These are phyloP conservation scores for Phytophthora macrochlamydospora DNA, from an alignment of 352 stramenopile genomes.

Conservation along the genomic window DNA sequence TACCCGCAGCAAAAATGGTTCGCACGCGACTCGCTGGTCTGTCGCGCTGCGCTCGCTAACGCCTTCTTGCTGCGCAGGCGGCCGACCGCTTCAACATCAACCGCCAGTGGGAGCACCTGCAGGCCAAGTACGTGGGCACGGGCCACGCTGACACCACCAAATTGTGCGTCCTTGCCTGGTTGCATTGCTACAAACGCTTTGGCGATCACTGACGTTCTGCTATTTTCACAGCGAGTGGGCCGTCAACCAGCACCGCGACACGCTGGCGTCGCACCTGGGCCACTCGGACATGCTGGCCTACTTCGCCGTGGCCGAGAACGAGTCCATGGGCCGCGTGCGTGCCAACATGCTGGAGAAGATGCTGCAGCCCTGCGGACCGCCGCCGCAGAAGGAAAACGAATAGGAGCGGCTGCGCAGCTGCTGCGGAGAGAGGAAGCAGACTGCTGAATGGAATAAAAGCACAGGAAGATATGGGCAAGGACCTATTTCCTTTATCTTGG, in stretches of 20 bases:
- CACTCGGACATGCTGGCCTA: conserved; percentile 98
- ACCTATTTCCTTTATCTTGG: conserved; percentile 5
- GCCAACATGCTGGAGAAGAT: conserved; percentile 78
- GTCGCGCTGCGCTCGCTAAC: neutral
- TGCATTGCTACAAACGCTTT: neutral
- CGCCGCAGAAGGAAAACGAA: conserved; percentile 77
- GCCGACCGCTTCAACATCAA: conserved; percentile 93
- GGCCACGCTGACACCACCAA: conserved; percentile 97
- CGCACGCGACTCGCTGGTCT: neutral
- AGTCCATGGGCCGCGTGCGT: conserved; percentile 92
- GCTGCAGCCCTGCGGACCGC: conserved; percentile 79
- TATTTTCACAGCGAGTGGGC: conserved; percentile 91
- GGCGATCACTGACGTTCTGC: neutral
- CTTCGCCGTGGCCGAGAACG: conserved; percentile 98
- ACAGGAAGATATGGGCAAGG: neutral
- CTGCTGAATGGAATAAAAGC: conserved; percentile 9
- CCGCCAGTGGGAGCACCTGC: conserved; percentile 93
- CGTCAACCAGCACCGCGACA: conserved; percentile 99
- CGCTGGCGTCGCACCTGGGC: conserved; percentile 95
- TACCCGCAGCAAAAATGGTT: neutral
- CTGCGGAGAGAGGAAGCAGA: neutral
- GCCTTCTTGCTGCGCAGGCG: conserved; percentile 39
- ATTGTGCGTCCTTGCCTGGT: conserved; percentile 76
- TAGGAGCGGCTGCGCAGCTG: conserved; percentile 25
- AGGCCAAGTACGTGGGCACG: conserved; percentile 95